Conservation (phyloP, 139 green algal species). For the Chlorella ohadii region DNA sequence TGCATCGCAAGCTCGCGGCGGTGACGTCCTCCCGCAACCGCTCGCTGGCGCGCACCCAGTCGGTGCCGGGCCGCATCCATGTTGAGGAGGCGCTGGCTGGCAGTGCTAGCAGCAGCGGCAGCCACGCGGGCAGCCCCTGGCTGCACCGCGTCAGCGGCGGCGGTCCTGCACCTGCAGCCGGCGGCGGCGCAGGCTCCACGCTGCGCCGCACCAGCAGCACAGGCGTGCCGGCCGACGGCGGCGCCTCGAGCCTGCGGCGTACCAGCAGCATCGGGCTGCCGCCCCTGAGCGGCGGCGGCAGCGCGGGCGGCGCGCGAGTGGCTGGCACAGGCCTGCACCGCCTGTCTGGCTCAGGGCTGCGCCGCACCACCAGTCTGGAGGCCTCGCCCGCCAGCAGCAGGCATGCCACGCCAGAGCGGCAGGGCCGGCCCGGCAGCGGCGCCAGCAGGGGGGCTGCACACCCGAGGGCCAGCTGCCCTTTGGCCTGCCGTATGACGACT, state of each 20-base stretch:
- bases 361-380: not conserved
- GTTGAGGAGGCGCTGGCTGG: not conserved
- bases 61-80: not conserved
- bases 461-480: not conserved
- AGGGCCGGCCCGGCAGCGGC: not conserved
- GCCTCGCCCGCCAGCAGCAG: not conserved
- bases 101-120: no score
- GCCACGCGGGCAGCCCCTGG: not conserved
- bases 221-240: not conserved
- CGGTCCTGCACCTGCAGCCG: not conserved
- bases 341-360: not conserved
- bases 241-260: not conserved
- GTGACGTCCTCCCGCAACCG: not conserved
- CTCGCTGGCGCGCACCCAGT: not conserved
- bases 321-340: not conserved
- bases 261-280: not conserved
- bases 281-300: not conserved
- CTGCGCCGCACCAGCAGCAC: constrained; percentile 9
- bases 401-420: not conserved
- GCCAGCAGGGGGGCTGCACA: not conserved
- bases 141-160: not conserved
- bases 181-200: not conserved
- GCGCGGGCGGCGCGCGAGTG: not conserved
- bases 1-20: constrained; percentile 18
- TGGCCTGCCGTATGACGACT: no score